A percentile compares a stretch with the other conserved stretches of the same genome.
These are phyloP conservation scores for Rhizopogon roseolus DNA, from an alignment of 768 basidiomycete genomes.

Conservation along the genomic window DNA sequence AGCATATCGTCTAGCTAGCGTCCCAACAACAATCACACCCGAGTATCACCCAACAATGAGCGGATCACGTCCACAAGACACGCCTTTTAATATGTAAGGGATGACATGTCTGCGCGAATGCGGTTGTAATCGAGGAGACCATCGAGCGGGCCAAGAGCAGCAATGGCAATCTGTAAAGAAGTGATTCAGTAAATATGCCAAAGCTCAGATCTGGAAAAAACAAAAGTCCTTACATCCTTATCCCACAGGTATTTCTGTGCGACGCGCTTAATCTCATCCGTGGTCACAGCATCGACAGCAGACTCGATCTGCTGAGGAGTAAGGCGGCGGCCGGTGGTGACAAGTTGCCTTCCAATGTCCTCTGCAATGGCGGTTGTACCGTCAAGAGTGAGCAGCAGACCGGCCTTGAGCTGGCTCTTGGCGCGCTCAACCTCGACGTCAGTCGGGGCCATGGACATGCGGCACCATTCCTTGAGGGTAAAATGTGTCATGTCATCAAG, in stretches of 20 bases:
- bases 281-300: constrained; percentile 84
- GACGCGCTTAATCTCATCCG: constrained; percentile 88
- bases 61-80: neutral
- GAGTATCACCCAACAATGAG: neutral
- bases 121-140: constrained; percentile 95
- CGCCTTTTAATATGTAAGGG: constrained; percentile 56
- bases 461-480: constrained; percentile 91
- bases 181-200: constrained; percentile 3
- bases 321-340: constrained; percentile 86
- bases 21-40: neutral
- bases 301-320: constrained; percentile 93
- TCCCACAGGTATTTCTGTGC: constrained; percentile 98
- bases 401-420: constrained; percentile 98
- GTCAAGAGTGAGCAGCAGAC: constrained; percentile 82
- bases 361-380: constrained; percentile 97
- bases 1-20: constrained; percentile 16
- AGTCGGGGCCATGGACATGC: constrained; percentile 87
- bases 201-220: neutral
- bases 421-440: constrained; percentile 91
- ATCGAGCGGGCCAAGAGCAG: constrained; percentile 87
- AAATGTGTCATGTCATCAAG: constrained; percentile 93
- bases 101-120: constrained; percentile 78
- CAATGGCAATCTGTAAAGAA: constrained; percentile 64
- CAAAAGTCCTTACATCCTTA: constrained; percentile 64
- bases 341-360: constrained; percentile 96